Evolutionary conservation across 441 rosid species (phyloP).

Genomic region (Pelargonium citronellum): DNA sequence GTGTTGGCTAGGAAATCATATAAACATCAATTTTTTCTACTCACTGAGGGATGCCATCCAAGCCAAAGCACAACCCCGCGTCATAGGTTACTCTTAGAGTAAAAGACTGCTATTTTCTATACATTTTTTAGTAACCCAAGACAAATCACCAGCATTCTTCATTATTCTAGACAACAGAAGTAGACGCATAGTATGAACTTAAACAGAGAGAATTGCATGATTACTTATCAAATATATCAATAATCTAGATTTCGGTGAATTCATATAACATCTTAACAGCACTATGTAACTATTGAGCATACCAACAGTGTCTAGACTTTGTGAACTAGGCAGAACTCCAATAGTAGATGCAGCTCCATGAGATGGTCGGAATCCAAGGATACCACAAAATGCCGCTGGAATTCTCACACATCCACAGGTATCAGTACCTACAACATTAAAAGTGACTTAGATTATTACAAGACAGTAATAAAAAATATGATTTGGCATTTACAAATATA

Average conservation of each 20-base stretch:
- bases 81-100: background rate
- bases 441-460: conserved; percentile 1
- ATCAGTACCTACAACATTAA: conserved; percentile 61
- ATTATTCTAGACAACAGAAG: background rate
- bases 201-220: background rate
- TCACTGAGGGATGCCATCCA: background rate
- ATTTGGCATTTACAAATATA: conserved; percentile 4
- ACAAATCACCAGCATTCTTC: background rate
- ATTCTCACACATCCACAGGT: conserved; percentile 68
- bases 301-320: conserved; percentile 83
- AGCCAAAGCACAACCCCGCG: background rate
- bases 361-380: conserved; percentile 83
- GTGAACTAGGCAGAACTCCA: conserved; percentile 80
- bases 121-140: background rate
- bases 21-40: background rate
- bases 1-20: background rate
- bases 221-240: conserved; percentile 6
- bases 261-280: conserved; percentile 15
- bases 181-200: background rate
- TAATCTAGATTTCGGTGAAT: background rate
- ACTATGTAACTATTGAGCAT: conserved; percentile 24
- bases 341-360: conserved; percentile 65
- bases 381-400: conserved; percentile 90
- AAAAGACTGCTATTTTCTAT: background rate
- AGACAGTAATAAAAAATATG: conserved; percentile 5